Base-by-base conservation (phyloP, 768 basidiomycete genomes). In the Megacollybia marginata region DNA sequence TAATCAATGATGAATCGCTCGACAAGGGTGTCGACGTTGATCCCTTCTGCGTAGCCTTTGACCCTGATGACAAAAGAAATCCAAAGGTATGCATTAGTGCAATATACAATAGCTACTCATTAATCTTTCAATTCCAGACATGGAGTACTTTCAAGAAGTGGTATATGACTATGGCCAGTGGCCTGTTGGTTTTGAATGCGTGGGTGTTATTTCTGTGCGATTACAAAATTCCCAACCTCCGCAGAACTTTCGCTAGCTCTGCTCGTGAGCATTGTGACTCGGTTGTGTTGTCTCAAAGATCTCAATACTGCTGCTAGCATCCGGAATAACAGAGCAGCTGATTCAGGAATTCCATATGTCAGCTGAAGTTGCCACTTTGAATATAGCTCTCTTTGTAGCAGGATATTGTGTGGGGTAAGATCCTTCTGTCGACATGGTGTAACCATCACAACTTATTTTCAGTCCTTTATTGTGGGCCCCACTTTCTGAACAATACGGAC, bases 211-310 rank as follows among this genome's bases (percentile, higher is more conserved):
- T 32, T 35, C 16, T n/a, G 9, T 13, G n/a, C 19, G 19, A 15
- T 46, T 49, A 2, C 2, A 10, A 23, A 42, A 23, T 31, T 44
- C 28, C 6, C 46, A 54, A 35, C 46, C 33, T 46, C 33, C 48
- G 12, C 52, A 83, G 82, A 18, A 83, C 82, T 1, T 84, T 82
- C 57, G 73, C 83, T 13, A 82, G 80, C 54, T 74, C 81, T 13
- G 77, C 78, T 0, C 79, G 71, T 71, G 62, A 35, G 69, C 57
- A 9, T 32, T 12, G 43, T 9, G 18, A 19, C 15, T 19, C n/a
- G n/a, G n/a, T 16, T 33, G 23, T 15, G 12, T 4, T n/a, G 52
- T 47, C 50, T 48, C 45, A 44, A 36, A 16, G 23, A 28, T 28
- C 32, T 18, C 38, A 4, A 16, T 6, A 28, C 23, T 31, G 4